A percentile compares a stretch with the other conserved stretches of the same genome.
These are phyloP conservation scores for Coelastrella sp. DNA, from an alignment of 139 green algal genomes.

Conservation along the genomic window DNA sequence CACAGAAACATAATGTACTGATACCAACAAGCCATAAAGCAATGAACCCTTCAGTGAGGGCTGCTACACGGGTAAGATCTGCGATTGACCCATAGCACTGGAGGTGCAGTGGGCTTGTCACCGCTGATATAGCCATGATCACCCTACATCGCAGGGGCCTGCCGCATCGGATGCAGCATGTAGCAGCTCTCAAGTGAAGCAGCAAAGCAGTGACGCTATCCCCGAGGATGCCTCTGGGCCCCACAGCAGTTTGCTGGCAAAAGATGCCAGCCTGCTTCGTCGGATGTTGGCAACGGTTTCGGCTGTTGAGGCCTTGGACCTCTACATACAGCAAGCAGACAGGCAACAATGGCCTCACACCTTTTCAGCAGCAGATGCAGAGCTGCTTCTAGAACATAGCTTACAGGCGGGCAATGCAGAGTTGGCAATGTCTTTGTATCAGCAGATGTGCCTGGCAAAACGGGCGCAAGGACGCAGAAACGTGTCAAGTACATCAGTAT, in stretches of 20 bases:
- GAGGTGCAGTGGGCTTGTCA: too few relatives aligned
- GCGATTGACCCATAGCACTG: too few relatives aligned
- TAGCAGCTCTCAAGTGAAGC: background rate
- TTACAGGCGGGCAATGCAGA: slow-evolving; percentile 72
- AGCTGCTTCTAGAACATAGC: slow-evolving; percentile 44
- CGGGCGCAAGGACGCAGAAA: background rate
- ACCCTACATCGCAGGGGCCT: background rate
- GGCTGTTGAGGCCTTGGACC: slow-evolving; percentile 34
- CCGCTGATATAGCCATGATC: too few relatives aligned
- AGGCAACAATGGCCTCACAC: slow-evolving; percentile 11
- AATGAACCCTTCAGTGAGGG: background rate
- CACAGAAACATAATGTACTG: background rate
- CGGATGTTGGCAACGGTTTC: background rate
- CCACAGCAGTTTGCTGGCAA: background rate
- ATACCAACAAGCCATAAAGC: background rate
- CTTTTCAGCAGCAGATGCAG: slow-evolving; percentile 33
- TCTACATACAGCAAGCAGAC: slow-evolving; percentile 37
- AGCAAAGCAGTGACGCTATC: background rate
- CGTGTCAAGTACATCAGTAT: slow-evolving; percentile 47
- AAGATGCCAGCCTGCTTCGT: slow-evolving; percentile 18
- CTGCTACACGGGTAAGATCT: background rate
- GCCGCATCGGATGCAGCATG: background rate
- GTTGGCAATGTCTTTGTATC: slow-evolving; percentile 78
- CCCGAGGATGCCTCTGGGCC: background rate
- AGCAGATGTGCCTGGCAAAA: slow-evolving; percentile 65